phyloP scores from a whole-genome alignment of 768 basidiomycete genomes.

The Leccinum subgranulosum region DNA sequence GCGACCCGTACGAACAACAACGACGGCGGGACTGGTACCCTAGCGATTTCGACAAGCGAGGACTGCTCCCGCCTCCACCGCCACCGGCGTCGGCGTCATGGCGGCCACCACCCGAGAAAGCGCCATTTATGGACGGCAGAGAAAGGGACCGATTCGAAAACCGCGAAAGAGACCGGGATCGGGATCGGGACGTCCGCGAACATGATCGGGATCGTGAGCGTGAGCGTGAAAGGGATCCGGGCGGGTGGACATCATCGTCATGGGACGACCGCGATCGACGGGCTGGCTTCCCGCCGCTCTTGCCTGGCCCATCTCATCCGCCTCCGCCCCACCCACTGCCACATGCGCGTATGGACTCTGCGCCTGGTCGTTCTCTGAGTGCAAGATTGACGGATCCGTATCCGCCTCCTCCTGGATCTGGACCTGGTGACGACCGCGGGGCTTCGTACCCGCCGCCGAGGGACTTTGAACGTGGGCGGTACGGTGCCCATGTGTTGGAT shows the following conservation, averaged over 20 bases:
- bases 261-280: slow-evolving; percentile 46
- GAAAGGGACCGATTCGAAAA: slow-evolving; percentile 40
- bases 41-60: slow-evolving; percentile 42
- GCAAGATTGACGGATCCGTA: slow-evolving; percentile 30
- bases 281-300: slow-evolving; percentile 15
- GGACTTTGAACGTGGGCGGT: slow-evolving; percentile 32
- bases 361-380: slow-evolving; percentile 24
- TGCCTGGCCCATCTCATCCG: slow-evolving; percentile 2
- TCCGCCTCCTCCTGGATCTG: not conserved
- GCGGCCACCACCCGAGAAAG: slow-evolving; percentile 35
- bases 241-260: slow-evolving; percentile 5
- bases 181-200: slow-evolving; percentile 24
- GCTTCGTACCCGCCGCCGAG: slow-evolving; percentile 20
- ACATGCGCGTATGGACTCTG: slow-evolving; percentile 13
- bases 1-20: slow-evolving; percentile 30
- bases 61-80: not conserved
- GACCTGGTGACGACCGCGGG: slow-evolving; percentile 16
- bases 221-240: slow-evolving; percentile 33
- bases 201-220: slow-evolving; percentile 40
- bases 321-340: slow-evolving; percentile 2
- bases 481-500: slow-evolving; percentile 12
- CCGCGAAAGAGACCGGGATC: slow-evolving; percentile 32
- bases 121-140: slow-evolving; percentile 19
- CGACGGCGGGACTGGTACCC: slow-evolving; percentile 31
- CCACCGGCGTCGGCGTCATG: slow-evolving; percentile 13